Percentiles rank a stretch among this genome's conserved stretches.
These are phyloP conservation scores for Elsinoe necatrix DNA, from an alignment of 2,329 filamentous ascomycete species.

Conservation along the genomic window DNA sequence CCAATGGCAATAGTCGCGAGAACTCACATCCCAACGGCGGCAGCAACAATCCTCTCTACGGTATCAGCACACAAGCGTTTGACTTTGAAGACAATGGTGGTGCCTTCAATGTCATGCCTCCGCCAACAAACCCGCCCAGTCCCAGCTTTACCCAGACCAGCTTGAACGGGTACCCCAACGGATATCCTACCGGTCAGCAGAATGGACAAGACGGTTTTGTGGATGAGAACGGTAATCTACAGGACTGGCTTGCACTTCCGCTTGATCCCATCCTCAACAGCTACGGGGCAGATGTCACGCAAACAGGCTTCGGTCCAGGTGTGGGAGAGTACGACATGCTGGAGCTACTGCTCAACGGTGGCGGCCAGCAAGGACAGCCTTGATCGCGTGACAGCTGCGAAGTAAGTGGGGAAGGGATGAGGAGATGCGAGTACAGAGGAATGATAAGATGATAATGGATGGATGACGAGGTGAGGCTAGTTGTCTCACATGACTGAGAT, in stretches of 20 bases:
- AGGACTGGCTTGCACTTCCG: slow-evolving; percentile 55
- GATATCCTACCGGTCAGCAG: slow-evolving; percentile 17
- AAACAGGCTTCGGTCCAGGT: slow-evolving; percentile 54
- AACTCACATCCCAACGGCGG: slow-evolving; percentile 19
- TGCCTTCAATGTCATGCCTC: slow-evolving; percentile 41
- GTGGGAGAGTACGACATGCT: slow-evolving; percentile 48
- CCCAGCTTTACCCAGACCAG: slow-evolving; percentile 19
- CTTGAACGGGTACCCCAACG: slow-evolving; percentile 18
- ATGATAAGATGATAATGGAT: slow-evolving; percentile 7
- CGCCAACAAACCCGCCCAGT: slow-evolving; percentile 29
- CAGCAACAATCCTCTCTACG: slow-evolving; percentile 31
- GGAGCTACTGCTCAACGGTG: slow-evolving; percentile 37
- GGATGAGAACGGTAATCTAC: slow-evolving; percentile 25
- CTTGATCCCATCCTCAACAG: slow-evolving; percentile 52
- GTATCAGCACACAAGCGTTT: slow-evolving; percentile 38
- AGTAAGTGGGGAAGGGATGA: not conserved
- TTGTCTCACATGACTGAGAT: not conserved
- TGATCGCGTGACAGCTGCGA: not conserved
- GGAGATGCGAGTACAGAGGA: not conserved
- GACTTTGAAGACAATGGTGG: slow-evolving; percentile 34
- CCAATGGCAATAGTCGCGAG: not conserved
- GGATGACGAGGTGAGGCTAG: not conserved
- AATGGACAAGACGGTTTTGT: slow-evolving; percentile 20
- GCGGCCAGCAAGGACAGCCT: not conserved
- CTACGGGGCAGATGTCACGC: slow-evolving; percentile 49